Conservation (phyloP, 805 yeast species). For the Candida arabinofermentans region DNA sequence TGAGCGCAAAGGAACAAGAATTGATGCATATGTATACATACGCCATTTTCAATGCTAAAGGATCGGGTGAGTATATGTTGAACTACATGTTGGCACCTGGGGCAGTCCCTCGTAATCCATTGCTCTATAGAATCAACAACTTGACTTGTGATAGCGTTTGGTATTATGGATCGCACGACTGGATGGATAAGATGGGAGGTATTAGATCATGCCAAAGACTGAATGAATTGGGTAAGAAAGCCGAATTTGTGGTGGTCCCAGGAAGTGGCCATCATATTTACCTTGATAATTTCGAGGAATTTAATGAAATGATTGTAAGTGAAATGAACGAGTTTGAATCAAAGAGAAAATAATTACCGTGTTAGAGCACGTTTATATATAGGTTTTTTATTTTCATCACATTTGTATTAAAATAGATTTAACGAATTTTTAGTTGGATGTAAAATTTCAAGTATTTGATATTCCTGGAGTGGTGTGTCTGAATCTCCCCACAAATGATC, state of each 20-base stretch:
- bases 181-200: constrained; percentile 58
- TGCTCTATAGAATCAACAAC: constrained; percentile 47
- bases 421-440: no score
- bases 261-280: constrained; percentile 79
- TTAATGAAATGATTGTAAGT: constrained; percentile 45
- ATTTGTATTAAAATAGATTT: no score
- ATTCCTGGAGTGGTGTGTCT: no score
- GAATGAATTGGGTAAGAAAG: constrained; percentile 22
- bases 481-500: not conserved
- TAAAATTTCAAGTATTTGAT: no score
- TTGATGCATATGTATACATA: constrained; percentile 77
- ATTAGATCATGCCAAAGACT: constrained; percentile 34
- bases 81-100: constrained; percentile 86
- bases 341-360: not conserved
- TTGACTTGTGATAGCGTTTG: constrained; percentile 64
- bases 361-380: not conserved
- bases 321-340: constrained; percentile 44
- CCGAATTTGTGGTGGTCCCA: constrained; percentile 33
- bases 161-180: constrained; percentile 79
- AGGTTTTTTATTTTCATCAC: no score
- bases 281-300: constrained; percentile 55
- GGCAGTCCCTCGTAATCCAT: constrained; percentile 79
- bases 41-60: constrained; percentile 77
- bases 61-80: constrained; percentile 91
- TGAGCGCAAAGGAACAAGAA: constrained; percentile 41